A percentile compares a stretch with the other conserved stretches of the same genome.
These are phyloP conservation scores for Phytophthora capsici DNA, from an alignment of 352 stramenopile species.

Conservation along the genomic window DNA sequence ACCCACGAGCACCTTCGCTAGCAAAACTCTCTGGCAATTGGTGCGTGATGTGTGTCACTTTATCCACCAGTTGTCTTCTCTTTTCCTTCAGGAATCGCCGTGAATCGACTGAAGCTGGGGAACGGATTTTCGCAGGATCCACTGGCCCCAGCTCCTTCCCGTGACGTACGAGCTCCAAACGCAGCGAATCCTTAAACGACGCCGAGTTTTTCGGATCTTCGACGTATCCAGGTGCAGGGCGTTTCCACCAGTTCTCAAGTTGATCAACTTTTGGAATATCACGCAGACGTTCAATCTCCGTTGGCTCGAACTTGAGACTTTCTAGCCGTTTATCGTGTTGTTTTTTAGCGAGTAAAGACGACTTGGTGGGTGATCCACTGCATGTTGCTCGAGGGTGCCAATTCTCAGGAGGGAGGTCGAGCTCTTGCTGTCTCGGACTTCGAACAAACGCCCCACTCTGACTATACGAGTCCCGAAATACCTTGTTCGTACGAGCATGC, in stretches of 20 bases:
- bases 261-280: constrained; percentile 59
- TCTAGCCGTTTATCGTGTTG: constrained; percentile 37
- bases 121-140: constrained; percentile 57
- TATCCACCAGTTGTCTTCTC: constrained; percentile 49
- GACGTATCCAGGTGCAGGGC: constrained; percentile 55
- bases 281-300: constrained; percentile 51
- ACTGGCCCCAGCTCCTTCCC: constrained; percentile 42
- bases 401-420: constrained; percentile 28
- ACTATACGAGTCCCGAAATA: constrained; percentile 59
- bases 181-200: constrained; percentile 50
- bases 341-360: constrained; percentile 41
- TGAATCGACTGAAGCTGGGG: constrained; percentile 45
- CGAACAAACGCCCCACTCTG: constrained; percentile 55
- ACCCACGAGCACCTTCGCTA: constrained; percentile 25
- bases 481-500: constrained; percentile 51
- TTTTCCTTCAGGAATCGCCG: constrained; percentile 32
- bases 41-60: constrained; percentile 54
- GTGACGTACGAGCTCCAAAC: constrained; percentile 48
- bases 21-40: constrained; percentile 39
- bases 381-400: constrained; percentile 46
- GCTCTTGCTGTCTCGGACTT: constrained; percentile 29
- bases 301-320: constrained; percentile 62
- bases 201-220: constrained; percentile 43
- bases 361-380: constrained; percentile 49
- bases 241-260: constrained; percentile 66